Base-by-base conservation (phyloP, 176 grass and related monocot genomes). In the Musa beccarii region DNA sequence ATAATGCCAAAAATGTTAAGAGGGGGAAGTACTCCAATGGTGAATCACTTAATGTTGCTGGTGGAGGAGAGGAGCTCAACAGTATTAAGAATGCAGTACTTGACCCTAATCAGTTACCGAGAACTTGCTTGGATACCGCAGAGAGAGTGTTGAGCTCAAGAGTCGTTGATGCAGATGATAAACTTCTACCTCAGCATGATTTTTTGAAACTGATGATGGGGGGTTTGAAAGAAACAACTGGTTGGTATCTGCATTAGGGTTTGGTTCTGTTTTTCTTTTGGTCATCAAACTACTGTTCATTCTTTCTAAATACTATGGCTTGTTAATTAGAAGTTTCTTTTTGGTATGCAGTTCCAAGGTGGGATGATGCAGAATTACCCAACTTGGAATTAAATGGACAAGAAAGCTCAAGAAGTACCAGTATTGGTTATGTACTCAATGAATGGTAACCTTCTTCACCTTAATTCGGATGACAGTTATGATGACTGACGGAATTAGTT, bases 391-490 rank as follows among this genome's bases (percentile, higher is more conserved):
- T 50, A 25, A 26, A 11, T 53, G 64, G 78, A 51, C 12, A 34
- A 16, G 67, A 64, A 12, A 54, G 49, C 77, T 68, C 65, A 5
- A 82, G 67, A 50, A 64, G 71, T 49, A 83, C 59, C 12, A 85
- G 80, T 73, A 88, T 96, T 74, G 92, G 87, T 43, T 92, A 92
- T 63, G 85, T 96, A 64, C 74, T 86, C 52, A 83, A 96, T 82
- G 76, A 92, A 64, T 81, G 87, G 92, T 96, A 81, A 83, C 49
- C 43, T 59, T 34, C 53, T 76, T 71, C 68, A 24, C 22, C 25
- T 43, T 61, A 17, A 49, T 19, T 50, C 50, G 23, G 54, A 59
- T 57, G 25, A 59, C 20, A 61, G 49, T 51, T 43, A 43, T 43
- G 34, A 43, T 43, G 34, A 43, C 34, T 43, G 4, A 43, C 34